Conservation (phyloP, 2,329 filamentous ascomycete genomes). For the Falciphora oryzae region DNA sequence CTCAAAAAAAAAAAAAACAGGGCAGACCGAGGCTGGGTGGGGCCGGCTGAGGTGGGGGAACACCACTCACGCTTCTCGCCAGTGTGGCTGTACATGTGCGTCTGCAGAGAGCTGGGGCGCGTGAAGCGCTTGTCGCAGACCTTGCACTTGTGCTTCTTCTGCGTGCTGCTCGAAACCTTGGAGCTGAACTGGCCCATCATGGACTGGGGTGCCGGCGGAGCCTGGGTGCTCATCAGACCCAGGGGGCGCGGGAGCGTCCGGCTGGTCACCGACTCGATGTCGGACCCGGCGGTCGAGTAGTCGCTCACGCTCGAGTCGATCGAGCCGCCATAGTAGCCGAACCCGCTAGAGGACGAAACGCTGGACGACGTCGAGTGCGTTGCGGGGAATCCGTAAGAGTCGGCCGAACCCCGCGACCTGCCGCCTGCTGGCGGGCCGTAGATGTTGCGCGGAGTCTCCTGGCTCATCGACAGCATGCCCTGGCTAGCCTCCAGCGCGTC, state of each 20-base stretch:
- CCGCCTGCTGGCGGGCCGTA: constrained; percentile 47
- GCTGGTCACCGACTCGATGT: constrained; percentile 76
- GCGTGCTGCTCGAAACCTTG: constrained; percentile 88
- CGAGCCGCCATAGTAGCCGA: constrained; percentile 81
- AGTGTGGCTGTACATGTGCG: constrained; percentile 97
- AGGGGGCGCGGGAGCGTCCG: constrained; percentile 79
- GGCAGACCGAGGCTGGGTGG: not conserved
- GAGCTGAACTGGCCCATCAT: constrained; percentile 99
- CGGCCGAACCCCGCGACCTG: constrained; percentile 64
- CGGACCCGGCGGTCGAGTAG: constrained; percentile 84
- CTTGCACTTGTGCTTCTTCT: constrained; percentile 99
- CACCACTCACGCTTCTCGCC: constrained; percentile 82
- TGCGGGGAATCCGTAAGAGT: constrained; percentile 88
- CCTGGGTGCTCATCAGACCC: constrained; percentile 43
- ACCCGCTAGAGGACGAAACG: constrained; percentile 75
- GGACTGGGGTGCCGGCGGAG: constrained; percentile 76
- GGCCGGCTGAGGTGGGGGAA: constrained; percentile 23
- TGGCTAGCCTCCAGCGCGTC: constrained; percentile 90
- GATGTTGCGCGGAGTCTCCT: constrained; percentile 87
- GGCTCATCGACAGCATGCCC: constrained; percentile 92
- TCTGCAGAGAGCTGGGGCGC: constrained; percentile 86
- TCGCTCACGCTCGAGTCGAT: constrained; percentile 83
- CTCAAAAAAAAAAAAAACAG: not conserved
- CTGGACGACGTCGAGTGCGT: constrained; percentile 82
- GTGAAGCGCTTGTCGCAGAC: constrained; percentile 98